Percentiles rank a stretch among this genome's conserved stretches.
Conservation (phyloP, 129 eudicot species). For the Arctium lappa region DNA sequence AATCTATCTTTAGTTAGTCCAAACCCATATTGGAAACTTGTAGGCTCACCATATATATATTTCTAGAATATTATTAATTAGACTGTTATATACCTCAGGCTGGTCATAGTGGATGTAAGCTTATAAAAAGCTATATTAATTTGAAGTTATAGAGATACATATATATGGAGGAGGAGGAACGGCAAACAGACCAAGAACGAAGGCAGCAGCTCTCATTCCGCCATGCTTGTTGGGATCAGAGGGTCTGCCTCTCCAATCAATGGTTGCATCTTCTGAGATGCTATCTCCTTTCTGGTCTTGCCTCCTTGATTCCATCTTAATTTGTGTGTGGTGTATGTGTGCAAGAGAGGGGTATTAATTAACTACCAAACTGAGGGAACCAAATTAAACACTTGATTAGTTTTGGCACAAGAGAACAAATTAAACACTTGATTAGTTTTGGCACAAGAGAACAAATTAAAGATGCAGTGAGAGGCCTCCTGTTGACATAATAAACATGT, state of each 20-base stretch:
- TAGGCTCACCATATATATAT: too few species aligned
- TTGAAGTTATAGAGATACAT: neutral
- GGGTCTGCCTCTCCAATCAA: slow-evolving; percentile 80
- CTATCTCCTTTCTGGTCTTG: slow-evolving; percentile 13
- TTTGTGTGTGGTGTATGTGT: neutral
- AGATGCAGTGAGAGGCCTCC: neutral
- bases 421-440: neutral
- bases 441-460: neutral
- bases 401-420: neutral
- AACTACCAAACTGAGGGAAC: too few species aligned
- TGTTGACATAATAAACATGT: neutral
- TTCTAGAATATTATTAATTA: too few species aligned
- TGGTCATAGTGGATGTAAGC: too few species aligned
- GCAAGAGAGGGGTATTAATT: neutral
- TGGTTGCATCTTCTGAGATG: slow-evolving; percentile 25
- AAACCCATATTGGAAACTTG: neutral
- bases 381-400: neutral
- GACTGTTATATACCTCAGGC: too few species aligned
- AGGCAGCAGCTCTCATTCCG: slow-evolving; percentile 73
- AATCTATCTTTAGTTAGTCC: neutral
- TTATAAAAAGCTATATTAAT: too few species aligned
- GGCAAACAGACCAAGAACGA: slow-evolving; percentile 51
- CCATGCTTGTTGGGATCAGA: slow-evolving; percentile 61
- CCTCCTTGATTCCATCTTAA: neutral
- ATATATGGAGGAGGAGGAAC: slow-evolving; percentile 18